Evolutionary conservation across 805 yeast species (phyloP), one percentile per base, ranked within the genome.

Genomic region (Hanseniaspora singularis): DNA sequence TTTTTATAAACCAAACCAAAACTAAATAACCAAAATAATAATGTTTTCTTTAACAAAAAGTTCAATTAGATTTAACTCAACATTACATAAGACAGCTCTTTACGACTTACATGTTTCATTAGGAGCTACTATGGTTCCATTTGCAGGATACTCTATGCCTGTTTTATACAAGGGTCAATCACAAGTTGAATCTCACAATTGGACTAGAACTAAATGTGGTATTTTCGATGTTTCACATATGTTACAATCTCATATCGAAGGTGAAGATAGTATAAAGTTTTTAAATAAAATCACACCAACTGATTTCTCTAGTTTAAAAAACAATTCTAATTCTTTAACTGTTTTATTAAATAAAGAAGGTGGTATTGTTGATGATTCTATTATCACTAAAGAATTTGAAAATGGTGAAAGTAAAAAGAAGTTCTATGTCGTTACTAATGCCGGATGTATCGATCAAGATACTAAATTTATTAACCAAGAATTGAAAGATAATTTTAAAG

Each of bases 111-210:
- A 92, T 61, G 68, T 80, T 30, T 73, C 74, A 48, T 68, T 77
- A 38, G 89, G 87, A 5, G 98, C 87, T 12, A 87, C 83, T 48
- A 80, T 92, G 80, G 97, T 88, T 3, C 94, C 94, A 38, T 92
- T 84, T 64, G 97, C 97, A 15, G 96, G 96, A n/a, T 92, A 75
- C 58, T 75, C 80, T 39, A 89, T 92, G 96, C 98, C 98, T 1
- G 87, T 92, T 9, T 64, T 86, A 26, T 92, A 88, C 68, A 72
- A 76, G 52, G 78, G 72, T n/a, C 95, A 84, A 64, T 65, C 84
- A 1, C 97, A 89, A 62, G 77, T 86, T 33, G 94, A 87, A 51
- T 87, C 96, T 1, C 98, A 92, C 66, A 74, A 81, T 45, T 92
- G 97, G 97, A 94, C 89, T 0, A 76, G 98, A 62, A 58, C 68